Evolutionary conservation across 352 stramenopile genomes (phyloP).

Genomic region (Pythium pectinolyticum): DNA sequence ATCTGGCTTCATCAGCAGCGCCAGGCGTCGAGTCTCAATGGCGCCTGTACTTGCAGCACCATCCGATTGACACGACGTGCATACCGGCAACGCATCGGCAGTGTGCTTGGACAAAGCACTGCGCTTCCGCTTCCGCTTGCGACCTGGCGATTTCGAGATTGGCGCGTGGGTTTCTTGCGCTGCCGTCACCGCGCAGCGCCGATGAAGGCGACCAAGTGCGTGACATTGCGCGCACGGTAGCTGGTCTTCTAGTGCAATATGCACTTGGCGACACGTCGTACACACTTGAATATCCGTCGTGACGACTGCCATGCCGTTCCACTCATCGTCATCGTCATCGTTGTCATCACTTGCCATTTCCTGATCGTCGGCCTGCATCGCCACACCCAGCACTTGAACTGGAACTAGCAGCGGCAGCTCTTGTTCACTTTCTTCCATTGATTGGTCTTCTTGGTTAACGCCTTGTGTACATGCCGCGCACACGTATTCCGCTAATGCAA

Average conservation of each 20-base stretch:
- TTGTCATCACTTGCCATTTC: conserved; percentile 11
- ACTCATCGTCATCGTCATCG: neutral
- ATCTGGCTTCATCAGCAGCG: conserved; percentile 33
- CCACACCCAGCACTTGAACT: conserved; percentile 23
- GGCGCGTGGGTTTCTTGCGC: neutral
- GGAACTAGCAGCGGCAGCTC: conserved; percentile 40
- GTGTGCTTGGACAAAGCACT: conserved; percentile 1
- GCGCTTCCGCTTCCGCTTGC: conserved; percentile 24
- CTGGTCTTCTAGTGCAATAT: conserved; percentile 38
- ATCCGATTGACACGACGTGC: neutral
- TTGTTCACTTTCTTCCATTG: neutral
- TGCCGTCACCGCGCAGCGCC: conserved; percentile 28
- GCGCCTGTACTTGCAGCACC: conserved; percentile 10
- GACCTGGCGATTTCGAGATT: conserved; percentile 3
- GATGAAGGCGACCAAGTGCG: conserved; percentile 28
- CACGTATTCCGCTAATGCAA: neutral
- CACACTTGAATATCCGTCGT: conserved; percentile 52
- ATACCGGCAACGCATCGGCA: neutral
- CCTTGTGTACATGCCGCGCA: conserved; percentile 12
- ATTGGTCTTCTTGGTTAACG: neutral
- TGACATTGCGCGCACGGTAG: conserved; percentile 38
- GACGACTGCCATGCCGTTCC: conserved; percentile 36
- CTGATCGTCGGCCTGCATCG: neutral
- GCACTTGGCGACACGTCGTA: conserved; percentile 52
- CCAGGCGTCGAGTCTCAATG: conserved; percentile 42